These are phyloP conservation scores for Phyllosticta paracitricarpa DNA, from an alignment of 2,329 filamentous ascomycete species.

Conservation along the genomic window DNA sequence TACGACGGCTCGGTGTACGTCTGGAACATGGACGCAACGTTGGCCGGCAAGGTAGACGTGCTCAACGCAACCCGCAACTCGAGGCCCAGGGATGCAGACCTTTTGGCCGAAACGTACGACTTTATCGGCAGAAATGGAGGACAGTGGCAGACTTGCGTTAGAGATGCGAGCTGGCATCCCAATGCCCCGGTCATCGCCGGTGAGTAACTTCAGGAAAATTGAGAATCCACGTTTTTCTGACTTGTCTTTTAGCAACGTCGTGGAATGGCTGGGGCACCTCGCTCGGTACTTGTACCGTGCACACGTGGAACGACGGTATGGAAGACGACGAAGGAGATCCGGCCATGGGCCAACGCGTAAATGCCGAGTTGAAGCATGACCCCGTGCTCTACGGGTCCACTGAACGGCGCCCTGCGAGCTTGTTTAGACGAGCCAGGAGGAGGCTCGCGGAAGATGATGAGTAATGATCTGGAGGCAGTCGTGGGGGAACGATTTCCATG, in stretches of 20 bases:
- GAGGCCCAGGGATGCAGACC: slow-evolving; percentile 44
- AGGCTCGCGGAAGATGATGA: slow-evolving; percentile 2
- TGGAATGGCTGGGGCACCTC: slow-evolving; percentile 71
- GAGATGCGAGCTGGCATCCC: slow-evolving; percentile 88
- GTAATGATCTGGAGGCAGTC: not conserved
- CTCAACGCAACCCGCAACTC: slow-evolving; percentile 56
- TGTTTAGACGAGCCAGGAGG: slow-evolving; percentile 1
- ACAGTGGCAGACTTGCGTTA: slow-evolving; percentile 66
- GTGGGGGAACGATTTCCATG: not conserved
- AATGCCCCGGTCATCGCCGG: slow-evolving; percentile 67
- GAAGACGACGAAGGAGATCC: slow-evolving; percentile 45
- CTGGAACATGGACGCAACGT: slow-evolving; percentile 86
- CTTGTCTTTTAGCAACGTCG: slow-evolving; percentile 54
- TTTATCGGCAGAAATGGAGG: slow-evolving; percentile 45
- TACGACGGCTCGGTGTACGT: slow-evolving; percentile 83
- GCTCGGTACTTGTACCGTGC: slow-evolving; percentile 65
- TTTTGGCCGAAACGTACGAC: slow-evolving; percentile 47
- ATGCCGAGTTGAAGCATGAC: slow-evolving; percentile 27
- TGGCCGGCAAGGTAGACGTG: slow-evolving; percentile 71
- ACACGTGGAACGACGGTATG: slow-evolving; percentile 62
- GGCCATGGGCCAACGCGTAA: slow-evolving; percentile 24
- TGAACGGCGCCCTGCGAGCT: not conserved
- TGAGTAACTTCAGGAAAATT: slow-evolving; percentile 25
- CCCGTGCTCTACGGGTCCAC: slow-evolving; percentile 22
- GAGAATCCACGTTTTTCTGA: not conserved